Base-by-base conservation (phyloP, 2,329 filamentous ascomycete species). In the Fusarium sp. region DNA sequence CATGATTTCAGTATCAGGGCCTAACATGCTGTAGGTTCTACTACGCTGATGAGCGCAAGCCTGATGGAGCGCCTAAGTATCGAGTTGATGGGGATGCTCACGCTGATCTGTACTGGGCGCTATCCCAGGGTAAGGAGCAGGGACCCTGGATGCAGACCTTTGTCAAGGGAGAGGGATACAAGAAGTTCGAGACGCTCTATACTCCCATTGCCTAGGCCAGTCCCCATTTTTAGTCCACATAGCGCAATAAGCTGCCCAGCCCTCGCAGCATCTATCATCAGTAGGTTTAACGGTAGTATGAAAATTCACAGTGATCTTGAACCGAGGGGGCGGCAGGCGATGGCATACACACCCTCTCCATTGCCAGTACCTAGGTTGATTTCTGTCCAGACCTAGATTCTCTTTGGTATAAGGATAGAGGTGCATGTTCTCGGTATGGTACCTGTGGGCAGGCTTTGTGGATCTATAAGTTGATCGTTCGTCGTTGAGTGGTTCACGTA, bases 41-140 rank as follows among this genome's bases (percentile, higher is more conserved):
- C 70, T 89, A 85, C 62, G 84, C 79, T 8, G 86, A 89, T 57
- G 85, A 89, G 73, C 81, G 87, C 17, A 83, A 82, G 17, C 64
- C 78, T 0, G 81, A 86, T 56, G 86, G 87, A 1, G 58, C 75
- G 4, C 42, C 78, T 2, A 77, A 68, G 28, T 80, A 73, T 22
- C 60, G 64, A 0, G 77, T 87, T 24, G 77, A 82, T 52, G 85
- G 85, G 5, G 77, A 82, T 13, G 84, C 84, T 1, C 83, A 86
- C 75, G 84, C 72, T 3, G 78, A 83, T 6, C 73, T 83, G 30
- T 88, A 83, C 70, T 74, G 75, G 34, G 76, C 83, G 50, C 78
- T 88, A 11, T 82, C 84, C 1, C 79, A 84, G 62, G 77, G 60
- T 3, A 79, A 81, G 60, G 75, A 78, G 9, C 85, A 88, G 66